Percentiles rank a stretch among this genome's conserved stretches.
These are phyloP conservation scores for Westerdykella aurantiaca DNA, from an alignment of 2,329 filamentous ascomycete species.

Conservation along the genomic window DNA sequence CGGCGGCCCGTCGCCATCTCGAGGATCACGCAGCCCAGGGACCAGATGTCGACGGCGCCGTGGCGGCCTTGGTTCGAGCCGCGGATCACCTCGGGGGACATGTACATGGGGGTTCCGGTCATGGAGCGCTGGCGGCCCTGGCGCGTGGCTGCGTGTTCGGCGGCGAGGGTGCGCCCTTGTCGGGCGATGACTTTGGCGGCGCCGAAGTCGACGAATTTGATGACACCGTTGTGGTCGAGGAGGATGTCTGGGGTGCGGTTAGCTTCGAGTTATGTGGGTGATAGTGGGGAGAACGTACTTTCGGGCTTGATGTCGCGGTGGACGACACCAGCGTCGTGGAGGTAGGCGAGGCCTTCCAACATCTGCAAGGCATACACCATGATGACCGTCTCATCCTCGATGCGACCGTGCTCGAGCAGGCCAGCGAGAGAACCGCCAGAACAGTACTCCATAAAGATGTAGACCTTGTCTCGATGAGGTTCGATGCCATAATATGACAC, in stretches of 20 bases:
- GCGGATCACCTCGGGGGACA: slow-evolving; percentile 98
- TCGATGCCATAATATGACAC: slow-evolving; percentile 98
- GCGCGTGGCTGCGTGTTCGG: slow-evolving; percentile 51
- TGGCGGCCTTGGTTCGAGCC: slow-evolving; percentile 67
- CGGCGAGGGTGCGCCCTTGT: slow-evolving; percentile 79
- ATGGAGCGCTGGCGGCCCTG: slow-evolving; percentile 69
- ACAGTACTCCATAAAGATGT: slow-evolving; percentile 99
- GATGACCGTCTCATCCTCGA: slow-evolving; percentile 95
- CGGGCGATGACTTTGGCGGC: slow-evolving; percentile 95
- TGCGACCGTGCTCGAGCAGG: slow-evolving; percentile 87
- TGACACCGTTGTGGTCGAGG: slow-evolving; percentile 93
- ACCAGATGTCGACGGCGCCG: slow-evolving; percentile 92
- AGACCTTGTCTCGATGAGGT: slow-evolving; percentile 97
- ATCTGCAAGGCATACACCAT: slow-evolving; percentile 95
- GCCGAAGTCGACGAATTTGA: slow-evolving; percentile 98
- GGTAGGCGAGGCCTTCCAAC: slow-evolving; percentile 85
- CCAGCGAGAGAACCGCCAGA: slow-evolving; percentile 87
- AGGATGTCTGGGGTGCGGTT: slow-evolving; percentile 64
- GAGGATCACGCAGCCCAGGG: slow-evolving; percentile 88
- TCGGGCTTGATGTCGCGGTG: slow-evolving; percentile 98
- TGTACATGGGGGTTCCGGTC: slow-evolving; percentile 99
- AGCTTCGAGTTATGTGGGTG: slow-evolving; percentile 1
- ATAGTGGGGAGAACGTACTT: slow-evolving; percentile 53
- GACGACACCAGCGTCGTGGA: slow-evolving; percentile 86
- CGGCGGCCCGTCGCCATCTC: slow-evolving; percentile 95